These are phyloP conservation scores for Pseudopyrenochaeta lycopersici DNA, from an alignment of 2,329 filamentous ascomycete genomes.

Conservation along the genomic window DNA sequence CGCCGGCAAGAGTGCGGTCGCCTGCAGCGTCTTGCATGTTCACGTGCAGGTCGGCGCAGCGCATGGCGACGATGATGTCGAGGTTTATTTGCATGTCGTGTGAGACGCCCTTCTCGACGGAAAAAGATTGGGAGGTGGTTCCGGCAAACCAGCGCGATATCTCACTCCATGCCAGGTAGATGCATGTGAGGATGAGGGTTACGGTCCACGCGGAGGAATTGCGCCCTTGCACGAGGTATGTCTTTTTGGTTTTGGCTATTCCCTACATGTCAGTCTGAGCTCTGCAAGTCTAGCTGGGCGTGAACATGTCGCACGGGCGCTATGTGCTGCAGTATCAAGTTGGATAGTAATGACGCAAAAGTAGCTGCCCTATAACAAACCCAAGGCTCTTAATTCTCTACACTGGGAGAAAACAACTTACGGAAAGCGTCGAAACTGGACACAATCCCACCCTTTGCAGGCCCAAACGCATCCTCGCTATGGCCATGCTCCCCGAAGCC, in stretches of 20 bases:
- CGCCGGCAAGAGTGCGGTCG: constrained; percentile 85
- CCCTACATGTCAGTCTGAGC: constrained; percentile 14
- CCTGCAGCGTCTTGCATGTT: constrained; percentile 97
- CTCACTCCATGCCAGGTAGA: constrained; percentile 80
- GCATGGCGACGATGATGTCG: constrained; percentile 91
- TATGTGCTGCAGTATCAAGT: not conserved
- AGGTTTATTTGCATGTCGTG: constrained; percentile 93
- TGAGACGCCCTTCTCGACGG: constrained; percentile 89
- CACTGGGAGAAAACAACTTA: constrained; percentile 60
- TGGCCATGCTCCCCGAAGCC: constrained; percentile 73
- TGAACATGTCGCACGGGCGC: constrained; percentile 3
- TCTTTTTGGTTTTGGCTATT: constrained; percentile 91
- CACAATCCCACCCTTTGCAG: constrained; percentile 66
- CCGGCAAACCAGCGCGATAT: constrained; percentile 84
- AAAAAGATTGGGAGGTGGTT: constrained; percentile 86
- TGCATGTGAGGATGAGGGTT: constrained; percentile 76
- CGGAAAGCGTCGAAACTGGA: constrained; percentile 97
- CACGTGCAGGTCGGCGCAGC: constrained; percentile 86
- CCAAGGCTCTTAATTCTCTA: not conserved
- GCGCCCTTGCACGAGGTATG: constrained; percentile 84
- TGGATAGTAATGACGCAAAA: not conserved
- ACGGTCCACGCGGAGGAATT: constrained; percentile 95
- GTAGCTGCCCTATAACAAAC: not conserved
- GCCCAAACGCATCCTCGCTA: constrained; percentile 82
- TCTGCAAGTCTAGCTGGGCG: not conserved